Evolutionary conservation across 768 basidiomycete genomes (phyloP).

Genomic region (Lyophyllum shimeji): DNA sequence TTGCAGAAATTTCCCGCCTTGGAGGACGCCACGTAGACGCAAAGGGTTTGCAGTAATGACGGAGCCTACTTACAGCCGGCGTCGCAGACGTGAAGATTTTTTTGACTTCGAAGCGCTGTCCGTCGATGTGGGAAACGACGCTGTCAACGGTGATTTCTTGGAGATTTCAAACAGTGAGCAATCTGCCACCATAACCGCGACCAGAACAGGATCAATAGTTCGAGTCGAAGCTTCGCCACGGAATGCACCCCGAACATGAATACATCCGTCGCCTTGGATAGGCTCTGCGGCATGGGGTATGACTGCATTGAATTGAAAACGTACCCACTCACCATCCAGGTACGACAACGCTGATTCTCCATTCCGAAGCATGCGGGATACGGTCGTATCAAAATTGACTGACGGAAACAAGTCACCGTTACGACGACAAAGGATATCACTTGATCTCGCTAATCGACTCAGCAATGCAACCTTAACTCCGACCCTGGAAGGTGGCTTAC

Average conservation of each 20-base stretch:
- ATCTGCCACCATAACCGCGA: not conserved
- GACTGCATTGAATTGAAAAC: not conserved
- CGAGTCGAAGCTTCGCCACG: not conserved
- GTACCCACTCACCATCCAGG: not conserved
- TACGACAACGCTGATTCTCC: not conserved
- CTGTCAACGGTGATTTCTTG: not conserved
- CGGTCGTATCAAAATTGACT: not conserved
- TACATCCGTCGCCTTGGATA: not conserved
- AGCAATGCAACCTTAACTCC: not conserved
- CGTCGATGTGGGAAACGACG: not conserved
- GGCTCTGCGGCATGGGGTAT: not conserved
- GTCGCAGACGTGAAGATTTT: not conserved
- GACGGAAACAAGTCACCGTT: not conserved
- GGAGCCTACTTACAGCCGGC: not conserved
- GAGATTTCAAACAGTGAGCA: not conserved
- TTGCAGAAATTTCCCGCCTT: slow-evolving; percentile 8
- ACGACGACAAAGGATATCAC: not conserved
- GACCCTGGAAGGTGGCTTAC: not conserved
- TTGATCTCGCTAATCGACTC: not conserved
- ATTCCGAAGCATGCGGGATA: not conserved
- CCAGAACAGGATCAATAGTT: not conserved
- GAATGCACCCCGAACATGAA: not conserved
- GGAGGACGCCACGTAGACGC: not conserved
- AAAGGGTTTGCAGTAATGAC: not conserved
- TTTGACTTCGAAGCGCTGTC: not conserved